Evolutionary conservation across 805 yeast species (phyloP).

Genomic region (Kazachstania martiniae): DNA sequence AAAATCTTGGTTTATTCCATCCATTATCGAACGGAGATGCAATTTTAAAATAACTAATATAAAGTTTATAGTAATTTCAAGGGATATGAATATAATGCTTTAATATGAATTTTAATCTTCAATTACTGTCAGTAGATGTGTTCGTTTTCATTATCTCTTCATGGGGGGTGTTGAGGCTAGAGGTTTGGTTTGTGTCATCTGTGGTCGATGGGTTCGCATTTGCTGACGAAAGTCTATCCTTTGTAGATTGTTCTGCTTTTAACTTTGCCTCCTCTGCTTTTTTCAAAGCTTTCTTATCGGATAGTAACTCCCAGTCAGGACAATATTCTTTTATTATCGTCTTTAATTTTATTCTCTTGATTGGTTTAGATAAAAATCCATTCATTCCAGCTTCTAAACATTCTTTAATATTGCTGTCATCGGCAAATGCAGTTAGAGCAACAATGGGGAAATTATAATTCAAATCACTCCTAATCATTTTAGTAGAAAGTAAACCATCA

Average conservation of each 20-base stretch:
- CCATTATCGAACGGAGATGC: no score
- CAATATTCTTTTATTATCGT: slow-evolving; percentile 35
- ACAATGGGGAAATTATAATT: slow-evolving; percentile 66
- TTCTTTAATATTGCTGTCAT: slow-evolving; percentile 76
- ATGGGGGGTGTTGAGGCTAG: no score
- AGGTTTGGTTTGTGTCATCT: neutral
- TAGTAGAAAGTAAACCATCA: slow-evolving; percentile 83
- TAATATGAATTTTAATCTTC: no score
- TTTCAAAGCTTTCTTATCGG: slow-evolving; percentile 1
- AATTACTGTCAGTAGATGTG: no score
- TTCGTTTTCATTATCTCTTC: no score
- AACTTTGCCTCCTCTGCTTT: neutral
- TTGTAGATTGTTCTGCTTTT: neutral
- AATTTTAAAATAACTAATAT: no score
- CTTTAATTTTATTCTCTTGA: slow-evolving; percentile 57
- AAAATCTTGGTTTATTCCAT: no score
- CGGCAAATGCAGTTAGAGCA: slow-evolving; percentile 93
- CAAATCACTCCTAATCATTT: slow-evolving; percentile 52
- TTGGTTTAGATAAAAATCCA: slow-evolving; percentile 84
- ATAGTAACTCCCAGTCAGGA: slow-evolving; percentile 5
- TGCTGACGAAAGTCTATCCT: neutral
- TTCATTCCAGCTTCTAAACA: slow-evolving; percentile 88
- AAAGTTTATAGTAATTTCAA: no score
- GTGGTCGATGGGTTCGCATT: neutral
- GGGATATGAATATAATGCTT: no score